These are phyloP conservation scores for Paramecium bursaria DNA, from an alignment of 73 alveolate genomes.

Conservation along the genomic window DNA sequence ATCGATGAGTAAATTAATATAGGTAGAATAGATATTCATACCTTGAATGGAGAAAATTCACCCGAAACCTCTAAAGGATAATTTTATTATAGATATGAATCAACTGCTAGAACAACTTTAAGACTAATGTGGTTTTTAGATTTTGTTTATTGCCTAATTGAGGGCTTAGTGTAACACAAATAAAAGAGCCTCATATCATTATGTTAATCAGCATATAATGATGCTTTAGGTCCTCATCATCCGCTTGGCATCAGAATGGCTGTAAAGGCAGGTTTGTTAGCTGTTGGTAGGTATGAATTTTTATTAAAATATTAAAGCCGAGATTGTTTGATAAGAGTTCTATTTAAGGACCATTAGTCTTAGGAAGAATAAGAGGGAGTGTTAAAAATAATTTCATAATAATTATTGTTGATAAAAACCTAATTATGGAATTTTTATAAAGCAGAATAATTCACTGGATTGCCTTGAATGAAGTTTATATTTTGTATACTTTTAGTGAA, in stretches of 20 bases:
- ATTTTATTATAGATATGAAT: conserved; percentile 56
- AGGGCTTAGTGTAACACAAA: conserved; percentile 47
- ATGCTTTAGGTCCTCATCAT: conserved; percentile 85
- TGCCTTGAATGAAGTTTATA: conserved; percentile 20
- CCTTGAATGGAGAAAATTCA: conserved; percentile 16
- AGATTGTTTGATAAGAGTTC: not conserved
- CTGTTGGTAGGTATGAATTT: conserved; percentile 55
- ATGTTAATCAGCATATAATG: conserved; percentile 74
- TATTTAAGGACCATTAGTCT: conserved; percentile 1
- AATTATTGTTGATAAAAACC: not conserved
- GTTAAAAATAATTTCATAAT: not conserved
- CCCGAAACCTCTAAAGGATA: conserved; percentile 8
- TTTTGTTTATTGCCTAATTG: conserved; percentile 41
- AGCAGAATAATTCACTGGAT: conserved; percentile 1
- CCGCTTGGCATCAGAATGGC: conserved; percentile 80
- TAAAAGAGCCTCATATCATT: conserved; percentile 54
- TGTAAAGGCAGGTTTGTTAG: conserved; percentile 76
- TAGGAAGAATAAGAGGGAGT: not conserved
- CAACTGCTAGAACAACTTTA: conserved; percentile 78
- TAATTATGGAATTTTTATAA: not conserved
- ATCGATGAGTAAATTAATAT: not conserved
- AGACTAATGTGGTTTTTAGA: conserved; percentile 84
- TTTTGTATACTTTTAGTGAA: too few species aligned
- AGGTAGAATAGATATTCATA: conserved; percentile 5
- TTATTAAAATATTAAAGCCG: not conserved